Evolutionary conservation across 2,329 filamentous ascomycete genomes (phyloP).

Genomic region (Dactylellina cionopaga): DNA sequence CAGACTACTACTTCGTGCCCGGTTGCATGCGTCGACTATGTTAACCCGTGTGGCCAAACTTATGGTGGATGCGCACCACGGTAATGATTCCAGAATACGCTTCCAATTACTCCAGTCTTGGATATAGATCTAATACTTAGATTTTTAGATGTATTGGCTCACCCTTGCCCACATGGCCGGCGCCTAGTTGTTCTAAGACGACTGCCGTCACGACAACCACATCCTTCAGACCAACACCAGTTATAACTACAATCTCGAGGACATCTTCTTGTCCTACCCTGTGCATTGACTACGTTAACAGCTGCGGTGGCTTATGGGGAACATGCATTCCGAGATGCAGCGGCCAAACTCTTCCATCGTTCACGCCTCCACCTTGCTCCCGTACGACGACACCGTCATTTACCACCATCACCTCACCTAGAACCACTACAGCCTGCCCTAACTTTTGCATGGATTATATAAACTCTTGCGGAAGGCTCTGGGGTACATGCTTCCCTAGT

Average conservation of each 20-base stretch:
- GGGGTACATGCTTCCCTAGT: constrained; percentile 4
- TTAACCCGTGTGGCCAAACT: constrained; percentile 27
- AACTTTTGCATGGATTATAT: constrained; percentile 4
- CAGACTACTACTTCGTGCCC: constrained; percentile 8
- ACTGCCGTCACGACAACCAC: background rate
- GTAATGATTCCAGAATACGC: too few relatives aligned
- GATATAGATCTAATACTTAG: background rate
- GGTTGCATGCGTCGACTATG: constrained; percentile 17
- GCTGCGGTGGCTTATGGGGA: constrained; percentile 1
- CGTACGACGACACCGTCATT: background rate
- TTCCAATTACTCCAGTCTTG: too few relatives aligned
- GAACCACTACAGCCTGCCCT: background rate
- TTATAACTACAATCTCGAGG: background rate
- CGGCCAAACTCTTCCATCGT: background rate
- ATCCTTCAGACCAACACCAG: background rate
- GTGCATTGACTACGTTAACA: constrained; percentile 6
- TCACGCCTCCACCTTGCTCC: background rate
- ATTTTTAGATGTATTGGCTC: constrained; percentile 1
- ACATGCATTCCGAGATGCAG: constrained; percentile 4
- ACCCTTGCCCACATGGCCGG: constrained; percentile 8
- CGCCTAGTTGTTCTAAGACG: constrained; percentile 13
- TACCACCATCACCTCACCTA: background rate
- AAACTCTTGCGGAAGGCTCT: background rate
- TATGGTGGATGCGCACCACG: constrained; percentile 34
- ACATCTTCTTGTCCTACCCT: constrained; percentile 1